Conservation (phyloP, 495 filamentous ascomycete genomes). For the Tuber calosporum region DNA sequence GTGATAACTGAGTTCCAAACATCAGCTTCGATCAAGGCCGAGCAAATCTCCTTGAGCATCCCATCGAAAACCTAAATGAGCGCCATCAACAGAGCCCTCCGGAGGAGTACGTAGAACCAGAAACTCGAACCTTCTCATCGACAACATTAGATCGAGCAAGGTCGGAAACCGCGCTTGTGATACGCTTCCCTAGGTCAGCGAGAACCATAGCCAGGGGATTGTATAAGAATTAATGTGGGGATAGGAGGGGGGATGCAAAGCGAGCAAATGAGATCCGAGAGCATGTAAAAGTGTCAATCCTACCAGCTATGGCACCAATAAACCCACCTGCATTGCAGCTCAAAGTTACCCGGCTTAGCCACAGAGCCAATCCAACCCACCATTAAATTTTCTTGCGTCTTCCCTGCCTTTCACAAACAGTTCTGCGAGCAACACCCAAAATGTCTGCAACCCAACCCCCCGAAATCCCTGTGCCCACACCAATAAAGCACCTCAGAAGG, state of each 20-base stretch:
- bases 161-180: slow-evolving; percentile 92
- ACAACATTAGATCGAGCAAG: slow-evolving; percentile 84
- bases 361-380: background rate
- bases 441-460: slow-evolving; percentile 23
- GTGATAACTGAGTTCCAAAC: slow-evolving; percentile 26
- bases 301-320: slow-evolving; percentile 12
- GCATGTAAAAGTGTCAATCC: slow-evolving; percentile 19
- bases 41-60: slow-evolving; percentile 96
- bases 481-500: slow-evolving; percentile 12
- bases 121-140: slow-evolving; percentile 74
- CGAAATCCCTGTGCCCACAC: slow-evolving; percentile 16
- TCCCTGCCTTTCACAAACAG: slow-evolving; percentile 8
- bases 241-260: slow-evolving; percentile 23
- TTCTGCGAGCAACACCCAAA: slow-evolving; percentile 4
- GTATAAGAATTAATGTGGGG: slow-evolving; percentile 20
- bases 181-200: slow-evolving; percentile 95
- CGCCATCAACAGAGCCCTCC: slow-evolving; percentile 16
- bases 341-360: slow-evolving; percentile 20
- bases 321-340: slow-evolving; percentile 17
- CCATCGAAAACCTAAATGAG: slow-evolving; percentile 74
- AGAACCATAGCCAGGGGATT: slow-evolving; percentile 67
- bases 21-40: slow-evolving; percentile 89
- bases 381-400: background rate
- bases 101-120: slow-evolving; percentile 15
- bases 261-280: slow-evolving; percentile 1